Conservation (phyloP, 2,329 filamentous ascomycete genomes). For the Sporothrix inflata region DNA sequence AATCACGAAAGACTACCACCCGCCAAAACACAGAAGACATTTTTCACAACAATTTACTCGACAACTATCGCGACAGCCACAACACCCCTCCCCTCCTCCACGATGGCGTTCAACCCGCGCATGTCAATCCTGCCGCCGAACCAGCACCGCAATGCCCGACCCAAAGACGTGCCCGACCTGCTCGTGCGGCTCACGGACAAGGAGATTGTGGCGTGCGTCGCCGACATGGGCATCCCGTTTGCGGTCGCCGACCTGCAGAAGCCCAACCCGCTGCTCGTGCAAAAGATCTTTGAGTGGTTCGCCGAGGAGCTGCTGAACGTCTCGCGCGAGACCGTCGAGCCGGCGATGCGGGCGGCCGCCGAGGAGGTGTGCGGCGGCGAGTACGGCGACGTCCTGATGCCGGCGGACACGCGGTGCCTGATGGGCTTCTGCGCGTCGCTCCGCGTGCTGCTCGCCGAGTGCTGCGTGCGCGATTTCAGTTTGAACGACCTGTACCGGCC, state of each 20-base stretch:
- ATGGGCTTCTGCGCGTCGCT: slow-evolving; percentile 94
- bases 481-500: slow-evolving; percentile 92
- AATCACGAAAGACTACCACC: neutral
- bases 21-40: neutral
- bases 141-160: slow-evolving; percentile 56
- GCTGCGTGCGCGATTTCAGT: slow-evolving; percentile 89
- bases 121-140: slow-evolving; percentile 63
- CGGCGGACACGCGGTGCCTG: slow-evolving; percentile 85
- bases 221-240: slow-evolving; percentile 92
- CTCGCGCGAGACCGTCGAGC: slow-evolving; percentile 89
- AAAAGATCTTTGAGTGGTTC: slow-evolving; percentile 98
- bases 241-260: slow-evolving; percentile 85
- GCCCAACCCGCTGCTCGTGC: slow-evolving; percentile 90
- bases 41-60: neutral
- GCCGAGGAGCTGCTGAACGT: slow-evolving; percentile 92
- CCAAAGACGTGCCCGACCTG: slow-evolving; percentile 62
- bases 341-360: slow-evolving; percentile 89
- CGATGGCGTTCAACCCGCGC: slow-evolving; percentile 62
- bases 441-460: slow-evolving; percentile 78
- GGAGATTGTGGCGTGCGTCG: slow-evolving; percentile 96
- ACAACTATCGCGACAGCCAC: neutral
- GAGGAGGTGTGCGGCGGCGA: slow-evolving; percentile 82
- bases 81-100: slow-evolving; percentile 29
- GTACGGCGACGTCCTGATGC: slow-evolving; percentile 76
- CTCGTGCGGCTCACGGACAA: slow-evolving; percentile 65